Base-by-base conservation (phyloP, 768 basidiomycete genomes). In the Royoungia palumana region DNA sequence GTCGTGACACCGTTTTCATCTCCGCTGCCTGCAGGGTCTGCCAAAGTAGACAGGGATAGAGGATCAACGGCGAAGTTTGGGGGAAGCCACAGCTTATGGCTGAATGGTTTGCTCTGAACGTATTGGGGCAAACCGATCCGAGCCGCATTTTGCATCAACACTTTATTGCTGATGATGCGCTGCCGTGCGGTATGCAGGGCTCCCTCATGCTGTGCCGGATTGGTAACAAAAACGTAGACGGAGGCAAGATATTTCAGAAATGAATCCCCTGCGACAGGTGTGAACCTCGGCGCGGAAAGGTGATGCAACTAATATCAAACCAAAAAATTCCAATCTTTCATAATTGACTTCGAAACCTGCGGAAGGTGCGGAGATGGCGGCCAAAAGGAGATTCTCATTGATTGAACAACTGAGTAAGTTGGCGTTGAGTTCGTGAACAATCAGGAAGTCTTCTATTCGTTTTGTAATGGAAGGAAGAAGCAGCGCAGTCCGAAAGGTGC, bases 301-400 rank as follows among this genome's bases (percentile, higher is more conserved):
- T 45, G 27, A 47, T 44, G 22, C 39, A 36, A 48, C 22, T 36
- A 35, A 51, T 53, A 36, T 46, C 72, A 50, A 57, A 90, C 89
- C 91, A 14, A 93, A 75, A 42, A 92, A 73, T 64, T 93, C 92
- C 39, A 92, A 69, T 30, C 91, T 81, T 68, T 94, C 89, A 65
- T 94, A 94, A 69, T 94, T 78, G 50, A 76, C 75, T 55, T 87
- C 88, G 40, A 79, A 74, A 25, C 79, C 78, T 28, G 82, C 82
- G 9, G 87, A 82, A 8, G 87, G 85, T 0, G 89, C 72, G 52
- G 82, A 83, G 35, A 90, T 71, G 10, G 92, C 88, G 34, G 75
- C 71, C 41, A 82, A 75, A 35, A 94, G 70, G 20, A 80, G 71
- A 24, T 76, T 67, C 57, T 87, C 85, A 14, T 73, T 66, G 37